Percentiles rank a stretch among this genome's conserved stretches.
Evolutionary conservation across 352 stramenopile genomes (phyloP).

Genomic region (Poterioochromonas sp.): DNA sequence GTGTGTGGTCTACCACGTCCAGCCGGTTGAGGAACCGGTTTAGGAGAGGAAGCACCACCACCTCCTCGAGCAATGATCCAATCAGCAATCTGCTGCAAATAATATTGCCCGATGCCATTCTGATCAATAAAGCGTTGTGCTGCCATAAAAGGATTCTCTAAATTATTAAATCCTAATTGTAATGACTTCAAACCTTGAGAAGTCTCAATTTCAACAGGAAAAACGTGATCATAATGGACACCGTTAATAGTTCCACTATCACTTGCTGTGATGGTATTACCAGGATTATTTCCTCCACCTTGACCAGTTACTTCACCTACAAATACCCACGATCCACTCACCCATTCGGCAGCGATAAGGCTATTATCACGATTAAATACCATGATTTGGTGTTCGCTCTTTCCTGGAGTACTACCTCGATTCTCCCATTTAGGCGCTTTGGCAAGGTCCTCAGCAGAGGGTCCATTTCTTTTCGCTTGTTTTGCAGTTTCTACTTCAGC

Average conservation of each 20-base stretch:
- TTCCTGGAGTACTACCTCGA: background rate
- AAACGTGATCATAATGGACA: constrained; percentile 27
- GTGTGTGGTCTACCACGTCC: background rate
- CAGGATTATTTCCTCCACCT: too few relatives aligned
- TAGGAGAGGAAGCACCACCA: background rate
- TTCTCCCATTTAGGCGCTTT: background rate
- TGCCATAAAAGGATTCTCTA: constrained; percentile 29
- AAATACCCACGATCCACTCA: constrained; percentile 1
- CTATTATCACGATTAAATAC: constrained; percentile 15
- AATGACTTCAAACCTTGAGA: background rate
- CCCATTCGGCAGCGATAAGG: background rate
- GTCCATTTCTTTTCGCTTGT: background rate
- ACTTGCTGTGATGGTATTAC: too few relatives aligned
- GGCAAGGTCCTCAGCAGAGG: background rate
- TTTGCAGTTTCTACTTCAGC: background rate
- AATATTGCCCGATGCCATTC: background rate
- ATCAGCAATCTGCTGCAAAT: constrained; percentile 30
- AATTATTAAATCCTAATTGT: constrained; percentile 24
- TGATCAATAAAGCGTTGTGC: constrained; percentile 33
- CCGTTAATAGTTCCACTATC: constrained; percentile 25
- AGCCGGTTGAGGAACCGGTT: background rate
- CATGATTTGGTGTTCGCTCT: background rate
- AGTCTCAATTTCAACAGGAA: constrained; percentile 35
- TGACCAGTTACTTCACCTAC: constrained; percentile 26
- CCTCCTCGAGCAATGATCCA: background rate